Percentiles rank a stretch among this genome's conserved stretches.
These are phyloP conservation scores for Podospora pseudoanserina DNA, from an alignment of 495 filamentous ascomycete species.

Conservation along the genomic window DNA sequence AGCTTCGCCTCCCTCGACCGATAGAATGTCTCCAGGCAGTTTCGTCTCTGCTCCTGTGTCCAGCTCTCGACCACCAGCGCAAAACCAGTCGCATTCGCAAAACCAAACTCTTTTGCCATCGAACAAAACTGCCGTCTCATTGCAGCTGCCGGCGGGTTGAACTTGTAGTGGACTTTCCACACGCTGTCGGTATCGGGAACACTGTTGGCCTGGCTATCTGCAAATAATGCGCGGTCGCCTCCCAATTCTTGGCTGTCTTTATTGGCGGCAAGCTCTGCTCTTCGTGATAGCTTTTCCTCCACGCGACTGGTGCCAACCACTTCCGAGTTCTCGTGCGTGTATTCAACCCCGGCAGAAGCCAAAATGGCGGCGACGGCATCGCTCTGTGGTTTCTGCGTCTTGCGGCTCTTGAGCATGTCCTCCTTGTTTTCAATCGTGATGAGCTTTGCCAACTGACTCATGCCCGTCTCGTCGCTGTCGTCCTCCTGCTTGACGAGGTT, in stretches of 20 bases:
- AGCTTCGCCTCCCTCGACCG: conserved; percentile 40
- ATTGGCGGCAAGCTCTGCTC: conserved; percentile 62
- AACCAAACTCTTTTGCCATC: conserved; percentile 80
- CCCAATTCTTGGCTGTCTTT: conserved; percentile 35
- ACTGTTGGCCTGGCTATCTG: conserved; percentile 28
- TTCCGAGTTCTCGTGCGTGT: conserved; percentile 94
- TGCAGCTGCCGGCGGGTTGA: conserved; percentile 72
- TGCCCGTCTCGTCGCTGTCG: conserved; percentile 57
- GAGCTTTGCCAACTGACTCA: conserved; percentile 72
- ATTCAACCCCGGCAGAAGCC: conserved; percentile 82
- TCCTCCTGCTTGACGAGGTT: conserved; percentile 42
- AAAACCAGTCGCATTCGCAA: conserved; percentile 75
- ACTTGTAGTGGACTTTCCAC: conserved; percentile 55
- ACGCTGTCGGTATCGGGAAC: conserved; percentile 17
- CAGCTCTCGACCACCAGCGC: conserved; percentile 89
- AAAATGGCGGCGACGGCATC: conserved; percentile 90
- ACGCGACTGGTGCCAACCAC: conserved; percentile 86
- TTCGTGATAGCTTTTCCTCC: conserved; percentile 72
- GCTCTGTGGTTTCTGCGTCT: conserved; percentile 43
- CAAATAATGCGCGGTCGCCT: conserved; percentile 32
- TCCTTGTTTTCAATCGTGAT: conserved; percentile 55
- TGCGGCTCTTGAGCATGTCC: conserved; percentile 24
- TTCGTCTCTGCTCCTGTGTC: conserved; percentile 80
- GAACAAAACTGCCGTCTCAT: conserved; percentile 82
- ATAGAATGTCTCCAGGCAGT: conserved; percentile 83